Evolutionary conservation across 2,329 filamentous ascomycete genomes (phyloP), one percentile per base, ranked within the genome.

Genomic region (Cladosporium sp.): DNA sequence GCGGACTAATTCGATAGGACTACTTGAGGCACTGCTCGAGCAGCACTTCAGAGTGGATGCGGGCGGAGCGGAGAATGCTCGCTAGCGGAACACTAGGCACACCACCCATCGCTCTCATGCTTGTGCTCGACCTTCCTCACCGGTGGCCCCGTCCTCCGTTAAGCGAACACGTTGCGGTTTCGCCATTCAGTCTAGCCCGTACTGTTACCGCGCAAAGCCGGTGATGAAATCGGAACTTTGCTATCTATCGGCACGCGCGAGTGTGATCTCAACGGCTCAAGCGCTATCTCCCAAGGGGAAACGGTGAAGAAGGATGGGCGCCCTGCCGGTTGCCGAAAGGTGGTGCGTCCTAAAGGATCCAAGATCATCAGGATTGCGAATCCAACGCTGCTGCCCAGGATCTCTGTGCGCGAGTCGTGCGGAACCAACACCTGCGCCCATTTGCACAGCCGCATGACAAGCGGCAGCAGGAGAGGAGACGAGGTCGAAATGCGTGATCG

Each of bases 351-450:
- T n/a, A 28, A 48, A 48, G 28, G 45, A 48, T 48, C n/a, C 45
- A 48, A 45, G 42, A 45, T 45, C 42, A 45, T 13, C 42, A 28
- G 42, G 42, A 45, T 22, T 42, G 39, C 39, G 7, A 24, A 25
- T 32, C 4, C 36, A 17, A 39, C 36, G 4, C 15, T 39, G 36
- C 36, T n/a, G 24, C 24, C 17, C 45, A 34, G 45, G 45, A 48
- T 32, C 45, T 10, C n/a, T 35, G 24, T 37, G 47, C 47, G 13
- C 47, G 47, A 50, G 32, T 50, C 47, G 34, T 50, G 47, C 42
- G 19, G 13, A 25, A 50, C 34, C 47, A 50, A 50, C 47, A 37
- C 47, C 17, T 37, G n/a, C 39, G 19, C 39, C n/a, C 39, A 20
- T 42, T 19, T 19, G 47, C 47, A 37, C 47, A 6, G 20, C 34